Evolutionary conservation across 305 asterid genomes (phyloP), one percentile per base, ranked within the genome.

Genomic region (Fraxinus baroniana): DNA sequence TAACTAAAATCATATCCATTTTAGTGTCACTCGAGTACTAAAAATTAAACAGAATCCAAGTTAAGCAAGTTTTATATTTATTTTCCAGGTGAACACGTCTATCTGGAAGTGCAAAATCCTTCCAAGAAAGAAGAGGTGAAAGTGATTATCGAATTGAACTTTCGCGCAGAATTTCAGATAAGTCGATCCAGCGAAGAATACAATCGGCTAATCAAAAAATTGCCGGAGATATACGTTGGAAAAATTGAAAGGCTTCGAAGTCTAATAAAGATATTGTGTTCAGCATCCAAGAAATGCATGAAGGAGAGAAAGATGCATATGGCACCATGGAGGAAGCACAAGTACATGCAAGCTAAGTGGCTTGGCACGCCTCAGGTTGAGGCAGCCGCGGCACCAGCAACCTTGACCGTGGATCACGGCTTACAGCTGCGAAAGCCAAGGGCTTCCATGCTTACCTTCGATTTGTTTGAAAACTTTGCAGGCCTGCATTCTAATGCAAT

Each of bases 301-400:
- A 78, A 84, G 80, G 88, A 84, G 55, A 83, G 44, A 1, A 83
- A 84, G 8, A 89, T 86, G 86, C 89, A 89, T 60, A 80, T 87
- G 77, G 89, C 89, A 4, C 88, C 89, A 13, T 89, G 92, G 90
- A 84, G 92, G 76, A 89, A 87, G 80, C 87, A 89, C 5, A 78
- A 84, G 26, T 87, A 86, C 81, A 87, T 87, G 90, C 84, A 81
- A 81, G 88, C 90, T 3, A 89, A 89, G 75, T 89, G 90, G 88
- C 84, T 80, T 10, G 91, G 91, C 10, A 75, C 71, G 26, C 88
- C 77, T 52, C 77, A 74, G 36, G 26, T 12, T 32, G 75, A 22
- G 15, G 18, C 64, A 41, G 49, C 60, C 41, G 6, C 22, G 64
- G 33, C n/a, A 12, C 39, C 57, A 3, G 0, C 46, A 10, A 12